Evolutionary conservation across 139 green algal genomes (phyloP).

Genomic region (Chlorella sp.): DNA sequence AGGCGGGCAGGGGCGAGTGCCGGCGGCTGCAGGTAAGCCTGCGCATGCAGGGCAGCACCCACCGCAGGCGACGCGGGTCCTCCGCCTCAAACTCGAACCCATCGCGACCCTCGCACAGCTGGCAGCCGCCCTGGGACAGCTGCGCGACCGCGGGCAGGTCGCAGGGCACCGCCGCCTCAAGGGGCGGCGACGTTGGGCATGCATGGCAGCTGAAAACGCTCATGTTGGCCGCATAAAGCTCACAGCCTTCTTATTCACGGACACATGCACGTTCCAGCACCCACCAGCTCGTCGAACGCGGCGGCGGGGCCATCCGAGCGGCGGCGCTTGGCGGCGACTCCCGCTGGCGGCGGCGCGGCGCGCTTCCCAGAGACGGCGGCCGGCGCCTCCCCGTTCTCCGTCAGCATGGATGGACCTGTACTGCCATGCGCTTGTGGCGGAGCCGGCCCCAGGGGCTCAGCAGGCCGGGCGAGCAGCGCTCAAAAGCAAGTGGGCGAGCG

Average conservation of each 20-base stretch:
- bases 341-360: background rate
- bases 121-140: background rate
- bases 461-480: too few species aligned
- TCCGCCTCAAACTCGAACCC: conserved; percentile 15
- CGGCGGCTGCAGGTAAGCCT: too few species aligned
- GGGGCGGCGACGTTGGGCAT: too few species aligned
- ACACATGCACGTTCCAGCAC: background rate
- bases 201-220: too few species aligned
- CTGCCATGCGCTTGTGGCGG: too few species aligned
- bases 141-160: too few species aligned
- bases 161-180: too few species aligned
- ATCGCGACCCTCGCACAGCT: conserved; percentile 14
- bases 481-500: too few species aligned
- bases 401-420: background rate
- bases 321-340: conserved; percentile 4
- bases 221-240: too few species aligned
- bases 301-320: background rate
- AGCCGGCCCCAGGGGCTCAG: too few species aligned
- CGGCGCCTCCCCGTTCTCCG: background rate
- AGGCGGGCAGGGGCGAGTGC: background rate
- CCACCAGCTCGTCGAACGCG: conserved; percentile 18
- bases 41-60: background rate
- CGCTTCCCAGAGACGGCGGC: background rate
- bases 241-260: too few species aligned
- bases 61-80: conserved; percentile 34